Evolutionary conservation across 73 alveolate genomes (phyloP).

Genomic region (Chromera velia): DNA sequence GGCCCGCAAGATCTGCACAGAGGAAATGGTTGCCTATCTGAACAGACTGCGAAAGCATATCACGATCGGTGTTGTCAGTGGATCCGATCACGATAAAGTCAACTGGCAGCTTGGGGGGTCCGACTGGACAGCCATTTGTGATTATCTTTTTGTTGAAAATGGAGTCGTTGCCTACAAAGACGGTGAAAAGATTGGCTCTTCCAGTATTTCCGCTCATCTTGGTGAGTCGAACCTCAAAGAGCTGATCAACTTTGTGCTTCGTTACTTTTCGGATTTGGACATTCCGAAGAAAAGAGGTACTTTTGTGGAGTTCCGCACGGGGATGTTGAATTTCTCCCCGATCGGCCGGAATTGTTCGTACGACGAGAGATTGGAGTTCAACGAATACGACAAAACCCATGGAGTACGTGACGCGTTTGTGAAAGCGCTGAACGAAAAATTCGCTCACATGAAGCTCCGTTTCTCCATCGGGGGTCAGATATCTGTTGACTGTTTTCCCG

Average conservation of each 20-base stretch:
- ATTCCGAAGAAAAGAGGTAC: conserved; percentile 87
- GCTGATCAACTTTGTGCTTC: conserved; percentile 60
- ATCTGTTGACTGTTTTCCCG: conserved; percentile 54
- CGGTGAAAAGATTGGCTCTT: conserved; percentile 2
- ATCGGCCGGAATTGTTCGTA: conserved; percentile 82
- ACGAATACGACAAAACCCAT: conserved; percentile 57
- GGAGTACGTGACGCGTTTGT: conserved; percentile 47
- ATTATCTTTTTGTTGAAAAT: conserved; percentile 71
- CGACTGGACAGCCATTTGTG: conserved; percentile 48
- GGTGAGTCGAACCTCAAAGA: conserved; percentile 67
- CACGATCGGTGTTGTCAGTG: conserved; percentile 65
- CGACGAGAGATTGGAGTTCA: conserved; percentile 79
- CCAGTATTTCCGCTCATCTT: conserved; percentile 42
- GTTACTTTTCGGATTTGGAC: conserved; percentile 73
- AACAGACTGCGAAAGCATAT: conserved; percentile 29
- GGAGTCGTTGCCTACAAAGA: conserved; percentile 60
- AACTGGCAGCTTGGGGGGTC: conserved; percentile 53
- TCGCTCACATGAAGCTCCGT: conserved; percentile 55
- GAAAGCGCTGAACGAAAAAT: conserved; percentile 54
- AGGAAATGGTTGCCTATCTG: conserved; percentile 20
- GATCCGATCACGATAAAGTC: conserved; percentile 60
- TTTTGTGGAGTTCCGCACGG: conserved; percentile 81
- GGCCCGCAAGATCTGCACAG: conserved; percentile 51
- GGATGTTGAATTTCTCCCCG: conserved; percentile 79
- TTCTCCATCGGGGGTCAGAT: conserved; percentile 83